Evolutionary conservation across 257 asterid species (phyloP), one percentile per base, ranked within the genome.

Genomic region (Prunella vulgaris): DNA sequence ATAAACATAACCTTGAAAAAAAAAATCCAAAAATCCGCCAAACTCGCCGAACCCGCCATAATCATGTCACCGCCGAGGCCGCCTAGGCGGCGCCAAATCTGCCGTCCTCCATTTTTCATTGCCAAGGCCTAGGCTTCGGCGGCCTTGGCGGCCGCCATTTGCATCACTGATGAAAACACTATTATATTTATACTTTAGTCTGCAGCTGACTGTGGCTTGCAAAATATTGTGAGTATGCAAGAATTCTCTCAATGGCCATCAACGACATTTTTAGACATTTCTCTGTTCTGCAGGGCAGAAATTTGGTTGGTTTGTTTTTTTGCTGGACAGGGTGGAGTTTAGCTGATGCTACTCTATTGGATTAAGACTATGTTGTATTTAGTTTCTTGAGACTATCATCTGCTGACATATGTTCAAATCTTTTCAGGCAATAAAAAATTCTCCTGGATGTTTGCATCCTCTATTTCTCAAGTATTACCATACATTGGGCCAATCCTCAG

Each of bases 401-500:
- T 64, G 33, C 44, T 24, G 25, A 66, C 46, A 68, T 48, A 44
- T 70, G 64, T 35, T 76, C 40, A 63, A 54, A 44, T 40, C 62
- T 57, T 51, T 73, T 44, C 93, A 93, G 99, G 96, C 94, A 54
- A 89, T 93, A 59, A 93, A 91, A 84, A 73, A 81, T 77, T 93
- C 96, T 80, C 96, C 99, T 10, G 96, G 97, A 60, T 93, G 99
- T 74, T 77, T 87, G 66, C 99, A 89, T 74, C 89, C 96, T 57
- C 79, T 93, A 78, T 84, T 65, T 86, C 93, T 79, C 96, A 96
- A 69, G 85, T 89, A 74, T 79, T 93, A 74, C 97, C 96, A 44
- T 93, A 82, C 76, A 70, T 88, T 63, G 86, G 84, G 37, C 95
- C 96, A 74, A 84, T 93, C 71, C 96, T 93, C 56, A 86, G 80